Conservation (phyloP, 257 asterid genomes). For the Salvia miltiorrhiza region DNA sequence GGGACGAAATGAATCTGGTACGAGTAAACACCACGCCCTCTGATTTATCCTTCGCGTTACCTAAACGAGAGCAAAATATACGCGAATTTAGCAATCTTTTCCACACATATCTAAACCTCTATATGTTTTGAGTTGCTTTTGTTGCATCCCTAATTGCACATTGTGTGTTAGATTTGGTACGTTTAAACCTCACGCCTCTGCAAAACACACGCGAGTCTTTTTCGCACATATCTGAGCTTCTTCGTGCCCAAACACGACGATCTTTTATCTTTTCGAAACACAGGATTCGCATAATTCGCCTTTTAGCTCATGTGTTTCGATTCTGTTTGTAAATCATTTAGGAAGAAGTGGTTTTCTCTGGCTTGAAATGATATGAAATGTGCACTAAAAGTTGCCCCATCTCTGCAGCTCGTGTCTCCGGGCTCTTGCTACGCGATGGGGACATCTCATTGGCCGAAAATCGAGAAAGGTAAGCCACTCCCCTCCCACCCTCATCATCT, state of each 20-base stretch:
- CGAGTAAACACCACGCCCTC: constrained; percentile 24
- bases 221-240: too few relatives aligned
- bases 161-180: too few relatives aligned
- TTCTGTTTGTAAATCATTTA: background rate
- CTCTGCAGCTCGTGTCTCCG: constrained; percentile 17
- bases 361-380: background rate
- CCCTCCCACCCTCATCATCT: constrained; percentile 37
- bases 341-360: background rate
- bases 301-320: background rate
- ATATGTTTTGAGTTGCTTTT: too few relatives aligned
- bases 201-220: too few relatives aligned
- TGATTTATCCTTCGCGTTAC: background rate
- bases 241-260: too few relatives aligned
- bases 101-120: background rate
- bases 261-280: background rate
- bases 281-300: background rate
- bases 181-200: too few relatives aligned
- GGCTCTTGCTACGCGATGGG: constrained; percentile 45
- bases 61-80: background rate
- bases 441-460: constrained; percentile 54
- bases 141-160: too few relatives aligned
- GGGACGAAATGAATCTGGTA: constrained; percentile 12
- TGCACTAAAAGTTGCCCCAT: constrained; percentile 21
- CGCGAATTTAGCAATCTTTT: background rate
- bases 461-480: constrained; percentile 47